Base-by-base conservation (phyloP, 2,329 filamentous ascomycete genomes). In the Aspergillus fijiensis region DNA sequence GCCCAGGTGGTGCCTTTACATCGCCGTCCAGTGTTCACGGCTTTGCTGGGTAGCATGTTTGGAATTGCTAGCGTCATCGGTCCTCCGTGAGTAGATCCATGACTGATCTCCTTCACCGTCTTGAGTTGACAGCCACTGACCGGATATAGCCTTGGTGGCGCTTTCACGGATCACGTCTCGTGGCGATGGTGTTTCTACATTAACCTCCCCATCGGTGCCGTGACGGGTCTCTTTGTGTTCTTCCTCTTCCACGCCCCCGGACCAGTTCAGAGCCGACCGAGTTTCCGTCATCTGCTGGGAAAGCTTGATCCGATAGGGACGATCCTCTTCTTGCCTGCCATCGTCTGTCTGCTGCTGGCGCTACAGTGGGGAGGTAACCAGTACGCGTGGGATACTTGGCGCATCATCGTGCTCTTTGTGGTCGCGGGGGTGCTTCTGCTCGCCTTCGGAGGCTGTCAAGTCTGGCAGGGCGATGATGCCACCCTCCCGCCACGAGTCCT, bases 181-280 rank as follows among this genome's bases (percentile, higher is more conserved):
- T 65, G 63, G 61, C 39, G 61, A 6, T 63, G 61, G 63, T 65
- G 59, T 25, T 65, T 65, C 54, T 65, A 63, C 11, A 58, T 65
- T 57, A 64, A 64, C 49, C 51, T 64, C 3, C 64, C 64, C 2
- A 47, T 64, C 11, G 64, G 64, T 0, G 62, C 21, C 5, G 12
- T 35, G 10, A 10, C 33, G 33, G 45, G 51, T 5, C 14, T 29
- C n/a, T 9, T 59, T 2, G 49, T 61, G 16, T 19, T 58, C 0
- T 45, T 60, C 11, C 9, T 60, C n/a, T 53, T 64, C 6, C 47
- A 58, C 0, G 19, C 47, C 3, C 51, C 42, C 25, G 25, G 1
- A 45, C 45, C 3, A 49, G 19, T 27, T 42, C 25, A n/a, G 54
- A 2, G 52, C 21, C 48, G 19, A 50, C 27, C 19, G 35, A 21